Evolutionary conservation across 306 rosid species (phyloP).

Genomic region (Sechiopsis laciniata): DNA sequence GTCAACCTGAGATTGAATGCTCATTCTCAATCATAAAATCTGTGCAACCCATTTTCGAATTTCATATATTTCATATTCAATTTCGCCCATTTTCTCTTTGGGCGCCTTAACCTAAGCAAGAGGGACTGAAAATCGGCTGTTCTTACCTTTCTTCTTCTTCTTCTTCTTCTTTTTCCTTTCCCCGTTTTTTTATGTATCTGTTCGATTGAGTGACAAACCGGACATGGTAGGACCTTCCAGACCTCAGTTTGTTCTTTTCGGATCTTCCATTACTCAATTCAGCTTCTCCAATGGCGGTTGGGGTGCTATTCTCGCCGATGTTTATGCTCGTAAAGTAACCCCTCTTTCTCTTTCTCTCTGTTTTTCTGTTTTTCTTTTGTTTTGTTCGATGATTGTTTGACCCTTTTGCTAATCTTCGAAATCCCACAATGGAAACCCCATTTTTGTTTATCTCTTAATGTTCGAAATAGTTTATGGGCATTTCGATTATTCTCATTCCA

Average conservation of each 20-base stretch:
- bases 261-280: conserved; percentile 88
- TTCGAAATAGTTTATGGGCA: no score
- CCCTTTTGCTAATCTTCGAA: neutral
- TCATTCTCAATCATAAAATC: neutral
- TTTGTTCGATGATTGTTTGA: neutral
- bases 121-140: neutral
- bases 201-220: neutral
- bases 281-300: conserved; percentile 78
- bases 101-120: neutral
- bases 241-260: conserved; percentile 79
- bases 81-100: neutral
- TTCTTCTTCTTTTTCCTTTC: no score
- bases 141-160: neutral
- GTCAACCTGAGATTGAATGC: no score
- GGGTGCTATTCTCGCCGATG: conserved; percentile 75
- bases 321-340: conserved; percentile 75
- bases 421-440: neutral
- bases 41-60: no score
- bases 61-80: no score
- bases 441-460: no score
- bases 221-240: conserved; percentile 35
- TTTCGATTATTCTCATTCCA: no score
- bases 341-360: neutral
- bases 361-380: neutral
- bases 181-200: conserved; percentile 3